Percentiles rank a stretch among this genome's conserved stretches.
Evolutionary conservation across 495 filamentous ascomycete species (phyloP).

Genomic region (Penicillium roqueforti): DNA sequence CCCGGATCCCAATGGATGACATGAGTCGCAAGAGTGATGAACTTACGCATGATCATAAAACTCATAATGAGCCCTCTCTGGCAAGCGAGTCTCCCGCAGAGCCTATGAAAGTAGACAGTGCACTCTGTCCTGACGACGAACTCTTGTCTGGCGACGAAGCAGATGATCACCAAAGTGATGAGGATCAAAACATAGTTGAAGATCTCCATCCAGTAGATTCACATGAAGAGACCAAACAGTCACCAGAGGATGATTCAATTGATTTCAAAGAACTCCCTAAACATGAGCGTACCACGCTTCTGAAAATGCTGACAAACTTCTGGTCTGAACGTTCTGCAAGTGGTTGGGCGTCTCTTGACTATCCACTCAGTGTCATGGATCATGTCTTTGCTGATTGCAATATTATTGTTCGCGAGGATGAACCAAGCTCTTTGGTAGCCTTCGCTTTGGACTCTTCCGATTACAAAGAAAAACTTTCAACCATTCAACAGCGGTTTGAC

Average conservation of each 20-base stretch:
- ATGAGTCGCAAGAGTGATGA: slow-evolving; percentile 29
- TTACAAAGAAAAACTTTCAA: slow-evolving; percentile 73
- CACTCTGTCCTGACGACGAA: slow-evolving; percentile 48
- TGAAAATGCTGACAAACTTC: slow-evolving; percentile 94
- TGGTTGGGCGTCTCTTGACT: slow-evolving; percentile 92
- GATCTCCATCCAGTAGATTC: slow-evolving; percentile 65
- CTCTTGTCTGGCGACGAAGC: slow-evolving; percentile 63
- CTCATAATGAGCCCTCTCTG: slow-evolving; percentile 17
- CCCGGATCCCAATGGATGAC: slow-evolving; percentile 27
- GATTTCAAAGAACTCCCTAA: slow-evolving; percentile 75
- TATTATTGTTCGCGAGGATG: slow-evolving; percentile 94
- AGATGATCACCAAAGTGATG: slow-evolving; percentile 60
- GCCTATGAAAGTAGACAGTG: slow-evolving; percentile 48
- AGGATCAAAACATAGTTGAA: slow-evolving; percentile 59
- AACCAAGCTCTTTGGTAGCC: slow-evolving; percentile 92
- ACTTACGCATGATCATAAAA: slow-evolving; percentile 21
- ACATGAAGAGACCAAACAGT: slow-evolving; percentile 56
- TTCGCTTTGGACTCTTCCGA: slow-evolving; percentile 83
- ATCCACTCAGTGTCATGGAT: slow-evolving; percentile 80
- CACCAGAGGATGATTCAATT: slow-evolving; percentile 52
- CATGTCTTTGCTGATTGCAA: slow-evolving; percentile 98
- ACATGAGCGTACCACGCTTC: slow-evolving; percentile 83
- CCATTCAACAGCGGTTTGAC: slow-evolving; percentile 59
- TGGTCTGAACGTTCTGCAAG: slow-evolving; percentile 97
- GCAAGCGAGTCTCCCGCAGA: slow-evolving; percentile 30